Evolutionary conservation across 2,329 filamentous ascomycete species (phyloP).

Genomic region (Claviceps sp.): DNA sequence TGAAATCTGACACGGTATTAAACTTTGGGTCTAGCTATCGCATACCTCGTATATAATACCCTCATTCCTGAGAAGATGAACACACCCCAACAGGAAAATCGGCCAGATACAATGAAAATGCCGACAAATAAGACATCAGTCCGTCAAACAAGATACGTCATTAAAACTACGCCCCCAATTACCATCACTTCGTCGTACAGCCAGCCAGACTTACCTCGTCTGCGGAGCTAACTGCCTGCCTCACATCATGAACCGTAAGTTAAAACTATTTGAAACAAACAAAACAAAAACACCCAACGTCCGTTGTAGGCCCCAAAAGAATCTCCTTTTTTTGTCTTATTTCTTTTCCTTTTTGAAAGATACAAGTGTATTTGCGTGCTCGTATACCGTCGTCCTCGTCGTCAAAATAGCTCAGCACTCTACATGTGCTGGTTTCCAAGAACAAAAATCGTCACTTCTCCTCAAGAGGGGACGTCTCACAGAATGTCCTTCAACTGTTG

Average conservation of each 20-base stretch:
- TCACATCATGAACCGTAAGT: not conserved
- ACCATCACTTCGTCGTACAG: too few relatives aligned
- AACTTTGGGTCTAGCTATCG: too few relatives aligned
- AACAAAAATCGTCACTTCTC: not conserved
- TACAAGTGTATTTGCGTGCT: not conserved
- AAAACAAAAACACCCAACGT: not conserved
- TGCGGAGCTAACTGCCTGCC: not conserved
- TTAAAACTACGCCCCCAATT: too few relatives aligned
- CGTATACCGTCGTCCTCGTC: not conserved
- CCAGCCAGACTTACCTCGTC: not conserved
- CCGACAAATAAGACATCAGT: too few relatives aligned
- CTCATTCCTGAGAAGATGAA: too few relatives aligned
- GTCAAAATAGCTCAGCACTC: conserved; percentile 1
- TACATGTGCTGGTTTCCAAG: not conserved
- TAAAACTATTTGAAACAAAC: not conserved
- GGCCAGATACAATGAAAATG: too few relatives aligned
- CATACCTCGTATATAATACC: too few relatives aligned
- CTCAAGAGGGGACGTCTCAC: conserved; percentile 19
- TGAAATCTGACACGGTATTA: too few relatives aligned
- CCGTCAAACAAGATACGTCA: too few relatives aligned
- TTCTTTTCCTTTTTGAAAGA: not conserved
- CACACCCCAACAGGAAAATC: too few relatives aligned
- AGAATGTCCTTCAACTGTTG: conserved; percentile 67
- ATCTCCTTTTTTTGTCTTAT: not conserved
- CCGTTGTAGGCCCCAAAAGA: not conserved